These are phyloP conservation scores for Ziziphus jujuba DNA, from an alignment of 306 rosid species.

Conservation along the genomic window DNA sequence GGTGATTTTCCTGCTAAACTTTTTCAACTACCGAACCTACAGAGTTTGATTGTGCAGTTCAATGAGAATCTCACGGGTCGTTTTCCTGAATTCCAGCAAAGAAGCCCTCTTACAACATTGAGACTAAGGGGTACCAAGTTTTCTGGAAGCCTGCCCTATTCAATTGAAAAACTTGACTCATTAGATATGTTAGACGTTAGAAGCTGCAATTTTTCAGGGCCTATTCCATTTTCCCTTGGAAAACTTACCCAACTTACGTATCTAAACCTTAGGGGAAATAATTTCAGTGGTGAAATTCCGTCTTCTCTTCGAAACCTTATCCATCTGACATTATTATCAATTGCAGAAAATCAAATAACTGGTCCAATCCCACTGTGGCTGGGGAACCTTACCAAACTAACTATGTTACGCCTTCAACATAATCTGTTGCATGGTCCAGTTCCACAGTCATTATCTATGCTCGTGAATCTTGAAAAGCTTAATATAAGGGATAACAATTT, in stretches of 20 bases:
- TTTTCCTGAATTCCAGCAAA: neutral
- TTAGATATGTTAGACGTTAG: neutral
- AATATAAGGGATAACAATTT: accelerated
- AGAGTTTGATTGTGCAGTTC: neutral
- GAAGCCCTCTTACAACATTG: neutral
- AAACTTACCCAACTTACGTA: neutral
- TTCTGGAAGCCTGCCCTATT: neutral
- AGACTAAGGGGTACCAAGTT: neutral
- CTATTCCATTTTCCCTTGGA: neutral
- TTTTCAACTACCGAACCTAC: neutral
- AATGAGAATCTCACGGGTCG: neutral
- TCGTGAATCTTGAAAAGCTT: neutral
- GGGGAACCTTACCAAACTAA: constrained; percentile 8
- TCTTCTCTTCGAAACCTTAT: constrained; percentile 5
- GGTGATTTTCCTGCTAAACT: neutral
- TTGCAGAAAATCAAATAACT: neutral
- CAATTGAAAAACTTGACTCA: neutral
- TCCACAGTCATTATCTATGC: neutral
- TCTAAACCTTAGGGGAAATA: neutral
- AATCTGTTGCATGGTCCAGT: neutral
- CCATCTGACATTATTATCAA: no score
- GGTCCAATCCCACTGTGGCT: neutral
- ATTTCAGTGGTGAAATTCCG: neutral
- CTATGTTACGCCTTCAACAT: accelerated
- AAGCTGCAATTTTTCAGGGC: neutral